Conservation (phyloP, 176 grass and related monocot species). For the Oryza longistaminata region DNA sequence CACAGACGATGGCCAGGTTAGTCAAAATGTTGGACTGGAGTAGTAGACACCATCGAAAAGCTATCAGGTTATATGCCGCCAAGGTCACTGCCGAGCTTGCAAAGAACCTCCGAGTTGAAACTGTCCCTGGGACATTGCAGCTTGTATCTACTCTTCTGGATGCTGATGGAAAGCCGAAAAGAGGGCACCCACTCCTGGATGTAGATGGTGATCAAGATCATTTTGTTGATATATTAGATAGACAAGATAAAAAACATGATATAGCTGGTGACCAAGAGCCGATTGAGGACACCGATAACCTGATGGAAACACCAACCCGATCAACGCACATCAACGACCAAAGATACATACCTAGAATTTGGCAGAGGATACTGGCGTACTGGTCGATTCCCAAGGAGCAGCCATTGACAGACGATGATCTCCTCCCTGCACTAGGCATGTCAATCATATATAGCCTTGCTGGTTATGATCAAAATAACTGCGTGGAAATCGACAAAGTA, state of each 20-base stretch:
- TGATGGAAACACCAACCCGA: no score
- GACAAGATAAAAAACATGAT: not conserved
- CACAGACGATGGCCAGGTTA: not conserved
- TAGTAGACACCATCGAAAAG: not conserved
- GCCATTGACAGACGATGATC: no score
- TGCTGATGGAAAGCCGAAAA: not conserved
- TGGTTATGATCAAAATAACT: no score
- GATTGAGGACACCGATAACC: not conserved
- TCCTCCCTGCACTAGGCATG: no score
- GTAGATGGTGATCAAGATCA: not conserved
- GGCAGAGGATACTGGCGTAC: no score
- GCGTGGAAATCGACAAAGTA: no score
- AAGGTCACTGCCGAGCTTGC: slow-evolving; percentile 11
- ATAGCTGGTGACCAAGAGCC: not conserved
- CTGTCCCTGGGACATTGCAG: not conserved
- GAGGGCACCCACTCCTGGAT: not conserved
- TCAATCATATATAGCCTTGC: no score
- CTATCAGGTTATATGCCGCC: slow-evolving; percentile 4
- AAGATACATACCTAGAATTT: no score
- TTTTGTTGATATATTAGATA: not conserved
- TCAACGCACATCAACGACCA: no score
- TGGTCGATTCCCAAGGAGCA: no score
- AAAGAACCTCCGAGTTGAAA: not conserved
- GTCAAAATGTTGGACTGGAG: not conserved
- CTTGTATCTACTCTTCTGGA: not conserved